Evolutionary conservation across 257 asterid genomes (phyloP).

Genomic region (Solanum chilense): DNA sequence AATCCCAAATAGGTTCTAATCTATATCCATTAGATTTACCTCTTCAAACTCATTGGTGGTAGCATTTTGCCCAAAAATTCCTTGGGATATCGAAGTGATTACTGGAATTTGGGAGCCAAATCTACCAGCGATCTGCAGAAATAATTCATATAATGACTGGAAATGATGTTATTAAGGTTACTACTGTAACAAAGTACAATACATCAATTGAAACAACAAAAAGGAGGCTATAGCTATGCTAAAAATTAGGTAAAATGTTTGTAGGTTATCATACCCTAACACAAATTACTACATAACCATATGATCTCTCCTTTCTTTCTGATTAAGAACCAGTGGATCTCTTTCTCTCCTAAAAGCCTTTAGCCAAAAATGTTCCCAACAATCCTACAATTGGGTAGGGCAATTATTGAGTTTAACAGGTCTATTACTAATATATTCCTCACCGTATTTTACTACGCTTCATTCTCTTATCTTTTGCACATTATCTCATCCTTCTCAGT

Average conservation of each 20-base stretch:
- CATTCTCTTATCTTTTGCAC: not conserved
- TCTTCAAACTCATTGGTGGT: constrained; percentile 45
- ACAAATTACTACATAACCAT: not conserved
- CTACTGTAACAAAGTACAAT: not conserved
- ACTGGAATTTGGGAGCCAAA: constrained; percentile 50
- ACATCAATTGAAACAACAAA: not conserved
- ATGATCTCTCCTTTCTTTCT: not conserved
- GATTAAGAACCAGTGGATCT: not conserved
- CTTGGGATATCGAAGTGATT: constrained; percentile 45
- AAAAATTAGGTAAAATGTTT: not conserved
- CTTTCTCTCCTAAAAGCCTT: not conserved
- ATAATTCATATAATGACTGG: not conserved
- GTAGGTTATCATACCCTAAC: not conserved
- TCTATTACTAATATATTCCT: not conserved
- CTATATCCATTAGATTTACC: constrained; percentile 21
- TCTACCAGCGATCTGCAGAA: constrained; percentile 47
- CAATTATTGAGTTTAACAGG: not conserved
- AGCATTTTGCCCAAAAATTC: constrained; percentile 63
- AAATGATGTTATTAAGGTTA: not conserved
- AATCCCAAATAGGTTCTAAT: not conserved
- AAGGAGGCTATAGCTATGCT: not conserved
- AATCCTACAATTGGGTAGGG: not conserved
- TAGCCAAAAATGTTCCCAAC: not conserved
- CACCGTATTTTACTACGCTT: not conserved
- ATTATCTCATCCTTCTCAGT: not conserved